Percentiles rank a stretch among this genome's conserved stretches.
Conservation (phyloP, 1,284 basidiomycete genomes). For the Abortiporus biennis region DNA sequence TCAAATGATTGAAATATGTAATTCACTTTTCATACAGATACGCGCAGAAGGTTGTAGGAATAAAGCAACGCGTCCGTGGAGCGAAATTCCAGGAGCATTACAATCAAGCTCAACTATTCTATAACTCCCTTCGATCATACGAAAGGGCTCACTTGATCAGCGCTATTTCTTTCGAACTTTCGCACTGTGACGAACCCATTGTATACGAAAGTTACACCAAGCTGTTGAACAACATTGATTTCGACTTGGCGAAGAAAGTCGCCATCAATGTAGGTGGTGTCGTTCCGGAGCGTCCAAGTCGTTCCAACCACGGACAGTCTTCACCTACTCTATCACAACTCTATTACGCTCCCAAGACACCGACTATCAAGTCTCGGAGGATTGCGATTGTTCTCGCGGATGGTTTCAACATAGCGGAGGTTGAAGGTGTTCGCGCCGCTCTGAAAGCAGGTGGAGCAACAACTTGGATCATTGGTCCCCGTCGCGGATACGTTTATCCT, state of each 20-base stretch:
- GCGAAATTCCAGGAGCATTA: slow-evolving; percentile 72
- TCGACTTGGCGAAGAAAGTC: slow-evolving; percentile 60
- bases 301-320: slow-evolving; percentile 51
- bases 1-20: background rate
- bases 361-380: slow-evolving; percentile 62
- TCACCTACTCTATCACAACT: slow-evolving; percentile 54
- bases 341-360: slow-evolving; percentile 49
- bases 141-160: slow-evolving; percentile 65
- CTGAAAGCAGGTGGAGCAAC: slow-evolving; percentile 49
- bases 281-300: slow-evolving; percentile 40
- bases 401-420: slow-evolving; percentile 60
- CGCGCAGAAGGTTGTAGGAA: slow-evolving; percentile 46
- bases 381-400: slow-evolving; percentile 73
- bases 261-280: slow-evolving; percentile 59
- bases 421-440: slow-evolving; percentile 49
- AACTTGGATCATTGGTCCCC: slow-evolving; percentile 63
- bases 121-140: slow-evolving; percentile 63
- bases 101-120: slow-evolving; percentile 70
- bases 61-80: slow-evolving; percentile 64
- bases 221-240: slow-evolving; percentile 63
- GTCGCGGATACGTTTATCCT: slow-evolving; percentile 52
- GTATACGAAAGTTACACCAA: slow-evolving; percentile 66
- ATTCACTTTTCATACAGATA: slow-evolving; percentile 26
- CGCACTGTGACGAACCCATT: slow-evolving; percentile 68
- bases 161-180: slow-evolving; percentile 75